Conservation (phyloP, 2,329 filamentous ascomycete genomes). For the Botrytis cinerea region DNA sequence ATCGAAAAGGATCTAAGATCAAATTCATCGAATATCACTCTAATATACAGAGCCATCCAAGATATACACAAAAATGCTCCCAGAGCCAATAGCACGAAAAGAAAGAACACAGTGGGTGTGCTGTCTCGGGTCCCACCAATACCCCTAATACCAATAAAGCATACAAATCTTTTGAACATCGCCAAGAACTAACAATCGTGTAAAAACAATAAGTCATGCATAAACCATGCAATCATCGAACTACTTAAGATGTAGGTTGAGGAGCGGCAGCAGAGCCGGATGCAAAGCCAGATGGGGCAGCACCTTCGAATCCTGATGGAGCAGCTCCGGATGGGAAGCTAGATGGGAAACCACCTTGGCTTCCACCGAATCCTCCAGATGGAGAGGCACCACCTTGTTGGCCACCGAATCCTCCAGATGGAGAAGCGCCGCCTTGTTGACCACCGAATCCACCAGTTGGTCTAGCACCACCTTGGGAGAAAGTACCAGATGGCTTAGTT, state of each 20-base stretch:
- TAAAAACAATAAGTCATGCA: neutral
- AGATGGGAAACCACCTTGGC: neutral
- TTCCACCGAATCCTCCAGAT: neutral
- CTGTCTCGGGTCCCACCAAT: conserved; percentile 1
- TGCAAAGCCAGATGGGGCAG: conserved; percentile 4
- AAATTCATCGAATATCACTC: neutral
- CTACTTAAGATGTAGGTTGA: neutral
- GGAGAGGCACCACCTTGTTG: neutral
- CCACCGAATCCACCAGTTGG: conserved; percentile 12
- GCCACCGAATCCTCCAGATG: conserved; percentile 1
- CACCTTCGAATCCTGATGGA: neutral
- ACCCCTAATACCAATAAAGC: neutral
- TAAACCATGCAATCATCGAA: conserved; percentile 1
- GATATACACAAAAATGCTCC: conserved; percentile 12
- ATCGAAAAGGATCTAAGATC: neutral
- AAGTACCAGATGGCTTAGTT: neutral
- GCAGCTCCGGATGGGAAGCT: neutral
- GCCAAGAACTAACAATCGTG: neutral
- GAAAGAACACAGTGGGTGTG: conserved; percentile 11
- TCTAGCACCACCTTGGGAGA: neutral
- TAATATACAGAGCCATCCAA: conserved; percentile 6
- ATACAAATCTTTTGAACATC: conserved; percentile 1
- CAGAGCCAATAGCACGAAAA: conserved; percentile 18
- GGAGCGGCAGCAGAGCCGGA: neutral
- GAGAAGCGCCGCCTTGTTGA: neutral